These are phyloP conservation scores for Coprinopsis sp. DNA, from an alignment of 768 basidiomycete species.

Conservation along the genomic window DNA sequence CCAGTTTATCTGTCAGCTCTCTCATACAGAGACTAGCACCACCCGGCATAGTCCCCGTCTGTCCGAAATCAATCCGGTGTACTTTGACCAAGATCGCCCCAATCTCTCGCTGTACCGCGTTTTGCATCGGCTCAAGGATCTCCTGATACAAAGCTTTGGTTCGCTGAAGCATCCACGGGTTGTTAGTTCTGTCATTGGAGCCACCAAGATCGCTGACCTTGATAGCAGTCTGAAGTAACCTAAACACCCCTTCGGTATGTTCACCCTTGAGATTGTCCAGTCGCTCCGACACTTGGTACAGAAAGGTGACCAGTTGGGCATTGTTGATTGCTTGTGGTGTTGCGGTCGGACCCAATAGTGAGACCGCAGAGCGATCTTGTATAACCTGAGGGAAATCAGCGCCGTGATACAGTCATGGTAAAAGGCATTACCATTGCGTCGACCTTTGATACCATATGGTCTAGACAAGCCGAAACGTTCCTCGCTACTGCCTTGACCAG, in stretches of 20 bases:
- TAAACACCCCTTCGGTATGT: conserved; percentile 55
- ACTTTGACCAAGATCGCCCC: conserved; percentile 74
- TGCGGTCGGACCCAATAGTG: conserved; percentile 69
- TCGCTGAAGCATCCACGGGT: too few species aligned
- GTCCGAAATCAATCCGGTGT: conserved; percentile 77
- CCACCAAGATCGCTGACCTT: conserved; percentile 37
- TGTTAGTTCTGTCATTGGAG: not conserved
- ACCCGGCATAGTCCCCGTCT: conserved; percentile 62
- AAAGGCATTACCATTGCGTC: conserved; percentile 63
- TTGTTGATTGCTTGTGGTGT: conserved; percentile 79
- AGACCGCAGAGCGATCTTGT: conserved; percentile 74
- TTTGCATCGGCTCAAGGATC: conserved; percentile 57
- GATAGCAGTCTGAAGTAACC: conserved; percentile 51
- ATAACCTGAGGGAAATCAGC: conserved; percentile 44
- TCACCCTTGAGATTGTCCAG: conserved; percentile 65
- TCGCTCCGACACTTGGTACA: conserved; percentile 73
- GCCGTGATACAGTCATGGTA: not conserved
- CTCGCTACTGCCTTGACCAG: conserved; percentile 77
- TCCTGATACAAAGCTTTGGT: conserved; percentile 41
- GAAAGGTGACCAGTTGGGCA: conserved; percentile 68
- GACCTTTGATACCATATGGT: conserved; percentile 56
- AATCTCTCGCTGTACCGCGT: conserved; percentile 76
- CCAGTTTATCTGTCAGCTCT: conserved; percentile 83
- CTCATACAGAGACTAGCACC: conserved; percentile 86
- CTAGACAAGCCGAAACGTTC: conserved; percentile 62